Evolutionary conservation across 192 early-diverging fungal genomes (phyloP), one percentile per base, ranked within the genome.

Genomic region (Rhizoclosmatium sp.): DNA sequence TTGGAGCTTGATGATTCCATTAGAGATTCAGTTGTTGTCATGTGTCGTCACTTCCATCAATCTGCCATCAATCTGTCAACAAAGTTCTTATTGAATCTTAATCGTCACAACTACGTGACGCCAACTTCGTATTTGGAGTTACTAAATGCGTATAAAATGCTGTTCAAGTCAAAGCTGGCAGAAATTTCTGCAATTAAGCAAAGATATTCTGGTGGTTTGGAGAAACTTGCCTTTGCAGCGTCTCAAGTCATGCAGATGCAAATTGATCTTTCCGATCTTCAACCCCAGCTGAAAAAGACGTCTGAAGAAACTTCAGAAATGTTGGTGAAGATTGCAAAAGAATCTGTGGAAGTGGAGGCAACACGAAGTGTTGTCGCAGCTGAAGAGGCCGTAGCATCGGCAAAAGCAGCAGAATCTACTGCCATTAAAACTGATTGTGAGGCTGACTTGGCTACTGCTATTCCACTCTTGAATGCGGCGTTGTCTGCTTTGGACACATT

Each of bases 401-500:
- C 75, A 44, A 91, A 89, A 59, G 89, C 89, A 1, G 84, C 83
- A 21, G 83, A 91, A 73, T 83, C 88, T 1, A 61, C 83, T 23
- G 88, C 88, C 44, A 91, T 90, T 62, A 91, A 91, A 71, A 81
- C 66, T 40, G 89, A 91, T 69, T 89, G 88, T 64, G 89, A 91
- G 64, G 80, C 80, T 48, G 87, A 91, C 79, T 82, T 91, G 40
- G 89, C 89, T 0, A 85, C 90, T 54, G 89, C 89, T 3, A 71
- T 91, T 47, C 89, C 89, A 39, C 69, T 91, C 41, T 76, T 91
- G 61, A 91, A 91, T 70, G 76, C 88, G 12, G 89, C 89, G 2
- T 80, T 91, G 16, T 61, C 85, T 31, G 89, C 89, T 47, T 75
- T 91, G 61, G 89, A 91, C 67, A 91, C 89, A 4, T 67, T 91